Conservation (phyloP, 805 yeast species). For the Huiozyma naganishii region DNA sequence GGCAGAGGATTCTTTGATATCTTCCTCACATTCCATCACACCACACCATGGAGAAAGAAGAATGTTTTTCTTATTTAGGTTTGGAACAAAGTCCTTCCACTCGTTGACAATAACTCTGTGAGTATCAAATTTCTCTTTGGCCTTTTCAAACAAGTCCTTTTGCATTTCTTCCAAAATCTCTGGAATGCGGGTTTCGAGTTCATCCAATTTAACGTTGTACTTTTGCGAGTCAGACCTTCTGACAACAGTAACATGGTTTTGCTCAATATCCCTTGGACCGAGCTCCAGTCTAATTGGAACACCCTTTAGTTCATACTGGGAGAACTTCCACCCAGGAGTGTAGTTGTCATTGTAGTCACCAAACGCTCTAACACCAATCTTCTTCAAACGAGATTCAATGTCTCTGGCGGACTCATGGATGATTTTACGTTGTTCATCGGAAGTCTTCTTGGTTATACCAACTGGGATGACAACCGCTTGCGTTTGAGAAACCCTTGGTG, state of each 20-base stretch:
- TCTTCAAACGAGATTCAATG: slow-evolving; percentile 51
- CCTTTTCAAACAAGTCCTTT: slow-evolving; percentile 56
- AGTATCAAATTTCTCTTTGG: slow-evolving; percentile 71
- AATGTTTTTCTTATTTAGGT: slow-evolving; percentile 82
- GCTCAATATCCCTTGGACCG: slow-evolving; percentile 91
- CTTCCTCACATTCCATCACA: slow-evolving; percentile 86
- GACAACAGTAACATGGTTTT: slow-evolving; percentile 72
- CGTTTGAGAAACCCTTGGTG: slow-evolving; percentile 89
- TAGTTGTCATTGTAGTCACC: slow-evolving; percentile 90
- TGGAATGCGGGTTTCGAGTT: slow-evolving; percentile 57
- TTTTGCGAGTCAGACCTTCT: slow-evolving; percentile 87
- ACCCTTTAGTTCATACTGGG: slow-evolving; percentile 96
- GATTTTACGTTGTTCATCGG: slow-evolving; percentile 60
- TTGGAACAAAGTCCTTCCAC: slow-evolving; percentile 89
- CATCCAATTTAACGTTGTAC: slow-evolving; percentile 51
- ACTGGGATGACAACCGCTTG: slow-evolving; percentile 93
- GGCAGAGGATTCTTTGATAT: slow-evolving; percentile 81
- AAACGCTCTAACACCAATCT: slow-evolving; percentile 58
- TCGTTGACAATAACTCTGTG: slow-evolving; percentile 75
- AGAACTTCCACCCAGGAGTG: slow-evolving; percentile 98
- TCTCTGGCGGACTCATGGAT: slow-evolving; percentile 61
- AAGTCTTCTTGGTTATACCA: slow-evolving; percentile 81
- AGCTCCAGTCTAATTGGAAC: slow-evolving; percentile 85
- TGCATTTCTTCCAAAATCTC: slow-evolving; percentile 78
- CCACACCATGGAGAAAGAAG: slow-evolving; percentile 98